Evolutionary conservation across 768 basidiomycete species (phyloP).

Genomic region (Mycena maculata): DNA sequence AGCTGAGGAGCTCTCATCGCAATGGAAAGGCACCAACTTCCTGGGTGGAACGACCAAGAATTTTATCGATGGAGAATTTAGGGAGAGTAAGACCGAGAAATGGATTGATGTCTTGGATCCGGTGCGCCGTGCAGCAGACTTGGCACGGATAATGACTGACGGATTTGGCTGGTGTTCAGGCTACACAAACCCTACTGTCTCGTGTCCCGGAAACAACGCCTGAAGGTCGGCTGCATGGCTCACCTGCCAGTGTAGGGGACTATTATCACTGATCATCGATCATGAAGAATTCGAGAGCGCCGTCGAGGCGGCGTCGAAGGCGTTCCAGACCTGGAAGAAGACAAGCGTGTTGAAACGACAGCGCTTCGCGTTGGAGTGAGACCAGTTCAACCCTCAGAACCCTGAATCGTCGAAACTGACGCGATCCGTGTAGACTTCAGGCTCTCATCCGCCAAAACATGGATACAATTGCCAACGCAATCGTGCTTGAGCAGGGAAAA

Average conservation of each 20-base stretch:
- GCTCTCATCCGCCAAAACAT: slow-evolving; percentile 86
- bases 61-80: slow-evolving; percentile 90
- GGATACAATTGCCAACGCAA: slow-evolving; percentile 87
- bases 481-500: slow-evolving; percentile 97
- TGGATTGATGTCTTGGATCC: slow-evolving; percentile 94
- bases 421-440: slow-evolving; percentile 62
- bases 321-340: slow-evolving; percentile 90
- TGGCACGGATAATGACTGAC: background rate
- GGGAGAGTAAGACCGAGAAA: slow-evolving; percentile 78
- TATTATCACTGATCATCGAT: slow-evolving; percentile 25
- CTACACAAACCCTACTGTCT: slow-evolving; percentile 90
- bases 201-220: slow-evolving; percentile 90
- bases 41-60: slow-evolving; percentile 90
- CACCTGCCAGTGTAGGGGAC: background rate
- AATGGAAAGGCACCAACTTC: slow-evolving; percentile 91
- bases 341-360: slow-evolving; percentile 90
- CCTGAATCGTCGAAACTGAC: background rate
- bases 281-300: slow-evolving; percentile 84
- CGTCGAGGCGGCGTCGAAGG: slow-evolving; percentile 87
- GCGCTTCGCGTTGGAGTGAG: slow-evolving; percentile 86
- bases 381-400: slow-evolving; percentile 35
- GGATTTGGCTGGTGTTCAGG: slow-evolving; percentile 55
- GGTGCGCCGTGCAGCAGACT: slow-evolving; percentile 55
- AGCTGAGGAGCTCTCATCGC: slow-evolving; percentile 74
- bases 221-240: slow-evolving; percentile 12